Base-by-base conservation (phyloP, 2,329 filamentous ascomycete genomes). In the Sporothrix dimorphospora region DNA sequence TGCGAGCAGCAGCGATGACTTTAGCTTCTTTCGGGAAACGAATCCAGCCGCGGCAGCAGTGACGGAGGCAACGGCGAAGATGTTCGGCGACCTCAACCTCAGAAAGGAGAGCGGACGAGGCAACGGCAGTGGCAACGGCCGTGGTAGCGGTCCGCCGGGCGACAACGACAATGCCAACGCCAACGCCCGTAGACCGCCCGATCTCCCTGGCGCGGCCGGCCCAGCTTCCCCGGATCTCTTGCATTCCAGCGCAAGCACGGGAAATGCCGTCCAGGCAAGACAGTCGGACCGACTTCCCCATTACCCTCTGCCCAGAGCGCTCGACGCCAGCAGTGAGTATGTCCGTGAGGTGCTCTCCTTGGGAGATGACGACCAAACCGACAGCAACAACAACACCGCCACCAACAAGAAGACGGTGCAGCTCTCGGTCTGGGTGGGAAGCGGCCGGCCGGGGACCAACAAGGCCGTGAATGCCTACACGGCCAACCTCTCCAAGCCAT, bases 401-500 rank as follows among this genome's bases (percentile, higher is more conserved):
- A 24, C 27, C 42, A 19, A 19, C 16, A 27, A n/a, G 38, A 78
- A 77, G 27, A 47, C 74, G n/a, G 78, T 75, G 73, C 77, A 78
- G 2, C 74, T 82, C 1, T 75, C 78, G 8, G 80, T 88, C n/a
- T 89, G 86, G 86, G 81, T 85, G 49, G 87, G 86, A 0, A 71
- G 80, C 11, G 80, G 79, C 21, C 71, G 76, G 1, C 74, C 76
- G 3, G 77, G 80, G 4, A 74, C 77, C 3, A 79, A 81, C 61
- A 76, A 79, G 5, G 82, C 85, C 16, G 78, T 86, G 53, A 81
- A 81, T 70, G 82, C 83, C 21, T 89, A 89, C 78, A 84, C 84
- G 78, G 80, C 78, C 73, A 80, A 86, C 73, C 79, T 85, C 27
- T 73, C 81, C 38, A 6, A 61, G 21, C 71, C 79, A 0, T 73